phyloP scores from a whole-genome alignment of 345 rosid species.

The Streptanthus diversifolius region DNA sequence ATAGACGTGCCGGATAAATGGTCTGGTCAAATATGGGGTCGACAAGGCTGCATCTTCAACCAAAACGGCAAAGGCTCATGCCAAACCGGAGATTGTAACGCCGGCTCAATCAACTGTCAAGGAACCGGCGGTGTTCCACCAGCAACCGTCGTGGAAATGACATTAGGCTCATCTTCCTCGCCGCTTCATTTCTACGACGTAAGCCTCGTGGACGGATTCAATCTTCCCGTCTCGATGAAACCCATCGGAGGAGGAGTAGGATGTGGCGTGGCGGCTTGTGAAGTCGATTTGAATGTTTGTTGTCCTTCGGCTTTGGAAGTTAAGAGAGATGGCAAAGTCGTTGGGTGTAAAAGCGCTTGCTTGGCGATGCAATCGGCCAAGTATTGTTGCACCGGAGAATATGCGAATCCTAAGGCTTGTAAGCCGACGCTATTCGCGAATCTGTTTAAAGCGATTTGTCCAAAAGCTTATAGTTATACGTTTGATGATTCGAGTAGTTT shows the following conservation, averaged over 20 bases:
- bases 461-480: constrained; percentile 89
- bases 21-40: constrained; percentile 84
- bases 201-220: constrained; percentile 87
- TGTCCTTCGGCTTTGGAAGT: constrained; percentile 90
- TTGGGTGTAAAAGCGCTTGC: constrained; percentile 94
- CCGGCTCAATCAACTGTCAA: constrained; percentile 50
- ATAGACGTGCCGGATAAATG: constrained; percentile 68
- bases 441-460: constrained; percentile 89
- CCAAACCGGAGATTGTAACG: constrained; percentile 63
- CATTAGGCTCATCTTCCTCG: constrained; percentile 59
- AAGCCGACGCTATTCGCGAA: constrained; percentile 79
- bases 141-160: constrained; percentile 86
- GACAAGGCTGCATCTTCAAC: constrained; percentile 77
- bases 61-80: constrained; percentile 63
- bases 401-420: constrained; percentile 61
- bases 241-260: constrained; percentile 89
- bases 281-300: constrained; percentile 69
- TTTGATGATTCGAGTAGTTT: constrained; percentile 89
- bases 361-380: constrained; percentile 87
- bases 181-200: constrained; percentile 96
- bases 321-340: constrained; percentile 52
- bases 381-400: constrained; percentile 88
- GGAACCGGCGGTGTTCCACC: constrained; percentile 77
- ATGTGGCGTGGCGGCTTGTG: constrained; percentile 85
- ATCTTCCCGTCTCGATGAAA: constrained; percentile 77